These are phyloP conservation scores for Tausonia pullulans DNA, from an alignment of 1,284 basidiomycete species.

Conservation along the genomic window DNA sequence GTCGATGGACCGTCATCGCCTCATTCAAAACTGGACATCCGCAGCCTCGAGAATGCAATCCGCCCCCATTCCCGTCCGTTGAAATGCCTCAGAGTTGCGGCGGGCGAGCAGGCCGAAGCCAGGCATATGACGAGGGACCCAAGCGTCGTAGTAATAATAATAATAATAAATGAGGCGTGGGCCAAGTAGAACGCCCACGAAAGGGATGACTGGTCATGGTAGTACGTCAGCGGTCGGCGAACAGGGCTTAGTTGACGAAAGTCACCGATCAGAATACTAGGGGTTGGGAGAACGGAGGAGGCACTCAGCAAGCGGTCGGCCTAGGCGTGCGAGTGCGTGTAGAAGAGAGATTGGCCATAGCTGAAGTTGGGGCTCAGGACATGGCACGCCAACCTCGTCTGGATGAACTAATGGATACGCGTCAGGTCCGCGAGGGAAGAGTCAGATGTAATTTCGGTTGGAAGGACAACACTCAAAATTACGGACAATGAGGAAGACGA, in stretches of 20 bases:
- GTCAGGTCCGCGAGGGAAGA: neutral
- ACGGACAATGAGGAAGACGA: conserved; percentile 25
- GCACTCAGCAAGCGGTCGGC: conserved; percentile 16
- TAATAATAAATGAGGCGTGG: neutral
- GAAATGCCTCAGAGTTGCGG: too few species aligned
- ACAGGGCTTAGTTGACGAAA: conserved; percentile 1
- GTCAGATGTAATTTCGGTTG: too few species aligned
- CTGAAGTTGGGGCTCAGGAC: conserved; percentile 30
- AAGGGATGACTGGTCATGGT: conserved; percentile 24
- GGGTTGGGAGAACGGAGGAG: conserved; percentile 34
- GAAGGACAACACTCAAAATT: neutral
- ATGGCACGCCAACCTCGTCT: too few species aligned
- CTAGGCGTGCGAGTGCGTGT: neutral
- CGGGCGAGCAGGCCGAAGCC: too few species aligned
- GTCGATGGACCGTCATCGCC: too few species aligned
- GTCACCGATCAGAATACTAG: conserved; percentile 31
- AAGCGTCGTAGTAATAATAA: too few species aligned
- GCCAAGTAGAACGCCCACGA: conserved; percentile 33
- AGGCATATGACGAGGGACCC: too few species aligned
- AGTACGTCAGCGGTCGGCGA: conserved; percentile 11
- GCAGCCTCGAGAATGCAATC: too few species aligned
- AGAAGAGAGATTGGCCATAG: conserved; percentile 1
- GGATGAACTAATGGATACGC: too few species aligned
- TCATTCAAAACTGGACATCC: too few species aligned
- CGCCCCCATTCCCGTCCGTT: too few species aligned